Base-by-base conservation (phyloP, 2,329 filamentous ascomycete genomes). In the Monilinia aucupariae region DNA sequence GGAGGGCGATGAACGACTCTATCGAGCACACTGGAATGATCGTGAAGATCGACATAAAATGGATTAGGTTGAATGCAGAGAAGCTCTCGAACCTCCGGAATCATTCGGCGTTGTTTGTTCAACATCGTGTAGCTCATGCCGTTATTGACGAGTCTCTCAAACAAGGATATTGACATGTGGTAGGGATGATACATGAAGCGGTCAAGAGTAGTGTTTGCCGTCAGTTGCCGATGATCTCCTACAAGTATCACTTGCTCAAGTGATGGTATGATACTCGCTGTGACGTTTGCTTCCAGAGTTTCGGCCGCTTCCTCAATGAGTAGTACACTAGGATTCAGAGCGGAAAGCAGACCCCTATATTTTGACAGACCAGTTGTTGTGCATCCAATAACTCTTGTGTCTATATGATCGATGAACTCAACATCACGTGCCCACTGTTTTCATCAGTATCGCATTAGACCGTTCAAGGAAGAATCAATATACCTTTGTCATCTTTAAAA, bases 281-380 rank as follows among this genome's bases (percentile, higher is more conserved):
- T 77, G 51, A 88, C 78, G 1, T 83, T 84, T 5, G 77, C 79
- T 68, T 83, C 81, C 4, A 81, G 61, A 5, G 73, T 74, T 71
- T 90, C 86, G 0, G 86, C 87, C 5, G 87, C 87, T 74, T 90
- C 87, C 77, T 90, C 87, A 55, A 90, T 84, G 27, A 90, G 72
- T 0, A 89, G 78, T 3, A 85, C 77, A 54, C 79, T 82, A 0
- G 87, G 85, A n/a, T 81, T 78, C 3, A 89, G 69, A 27, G 81
- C 80, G 4, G 85, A 78, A 15, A 90, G 74, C 0, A 90, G 75
- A 4, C 79, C 81, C 17, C 87, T 81, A 67, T 90, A 89, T 68
- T 90, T 90, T 72, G 84, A 86, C 17, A 90, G 72, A 6, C 87
- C 87, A 0, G 87, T 90, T 0, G 85, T 88, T 0, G 87, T 90